Base-by-base conservation (phyloP, 1,139 yeast genomes). In the Saccharomycopsis crataegensis region DNA sequence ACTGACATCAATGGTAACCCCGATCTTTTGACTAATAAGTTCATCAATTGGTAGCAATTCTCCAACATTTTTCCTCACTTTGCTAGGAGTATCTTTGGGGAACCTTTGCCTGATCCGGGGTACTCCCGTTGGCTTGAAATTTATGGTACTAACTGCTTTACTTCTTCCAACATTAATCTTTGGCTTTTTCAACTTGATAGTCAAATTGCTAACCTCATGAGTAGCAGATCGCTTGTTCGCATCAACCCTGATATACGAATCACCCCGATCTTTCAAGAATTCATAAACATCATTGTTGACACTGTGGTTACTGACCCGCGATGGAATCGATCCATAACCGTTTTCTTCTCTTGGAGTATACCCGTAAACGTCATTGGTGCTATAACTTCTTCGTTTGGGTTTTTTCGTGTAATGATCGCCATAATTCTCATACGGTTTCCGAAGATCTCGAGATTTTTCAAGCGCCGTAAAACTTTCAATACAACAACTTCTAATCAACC, bases 401-500 rank as follows among this genome's bases (percentile, higher is more conserved):
- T 56, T 54, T 2, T 59, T 54, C 8, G 51, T 45, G 31, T 56
- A 56, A 48, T 59, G 61, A 14, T 48, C 47, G 4, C 56, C 53
- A 54, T 62, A 62, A 28, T 63, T 61, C 16, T 56, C 55, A 44
- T 67, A 55, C 3, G 59, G 59, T 22, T 41, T 49, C 11, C 49
- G 41, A 12, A 43, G 37, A 7, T 42, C 40, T 22, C 57, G 14
- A 8, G 42, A n/a, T 16, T 41, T 12, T 28, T 32, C 22, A 7
- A 50, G 34, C 17, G 43, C 51, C 8, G 28, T 34, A 12, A 22
- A 36, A 37, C 43, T 45, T 6, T 36, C 38, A 8, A 48, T 40
- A 8, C 56, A 59, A 55, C 72, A 68, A 53, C 60, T 58, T 33
- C 60, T 56, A 17, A 68, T 70, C 55, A 67, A 56, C 34, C 59